A percentile compares a stretch with the other conserved stretches of the same genome.
phyloP scores from a whole-genome alignment of 2,329 filamentous ascomycete species.

The Rugonectria rugulosa region DNA sequence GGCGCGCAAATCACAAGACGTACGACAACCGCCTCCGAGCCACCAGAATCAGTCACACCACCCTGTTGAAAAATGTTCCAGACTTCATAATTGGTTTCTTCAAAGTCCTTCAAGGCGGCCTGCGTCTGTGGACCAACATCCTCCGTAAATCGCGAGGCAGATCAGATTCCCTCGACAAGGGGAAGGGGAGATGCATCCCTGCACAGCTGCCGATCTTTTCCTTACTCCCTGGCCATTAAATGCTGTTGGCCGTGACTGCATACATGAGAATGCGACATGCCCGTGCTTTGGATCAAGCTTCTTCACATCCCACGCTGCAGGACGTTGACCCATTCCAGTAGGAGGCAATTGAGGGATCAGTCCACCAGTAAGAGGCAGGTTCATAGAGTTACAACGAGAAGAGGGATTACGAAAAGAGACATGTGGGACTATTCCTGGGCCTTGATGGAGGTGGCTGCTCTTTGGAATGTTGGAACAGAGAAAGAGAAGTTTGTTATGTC shows the following conservation, averaged over 20 bases:
- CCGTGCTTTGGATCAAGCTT: neutral
- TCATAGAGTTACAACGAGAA: no score
- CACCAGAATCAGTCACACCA: neutral
- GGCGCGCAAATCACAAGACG: neutral
- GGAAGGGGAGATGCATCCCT: neutral
- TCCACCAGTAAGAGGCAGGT: no score
- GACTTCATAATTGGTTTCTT: neutral
- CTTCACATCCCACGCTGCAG: no score
- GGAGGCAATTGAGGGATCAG: no score
- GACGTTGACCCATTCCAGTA: no score
- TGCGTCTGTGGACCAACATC: neutral
- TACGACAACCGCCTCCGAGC: neutral
- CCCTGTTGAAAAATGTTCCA: neutral
- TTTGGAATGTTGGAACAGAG: no score
- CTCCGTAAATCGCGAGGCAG: neutral
- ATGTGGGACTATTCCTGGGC: no score
- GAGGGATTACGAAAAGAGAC: no score
- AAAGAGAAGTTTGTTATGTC: no score
- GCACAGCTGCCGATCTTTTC: constrained; percentile 2
- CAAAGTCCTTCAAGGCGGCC: neutral
- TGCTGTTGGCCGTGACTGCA: neutral
- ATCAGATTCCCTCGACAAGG: neutral
- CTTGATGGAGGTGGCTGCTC: no score
- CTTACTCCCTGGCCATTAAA: neutral
- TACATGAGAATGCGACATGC: neutral